Conservation (phyloP, 2,329 filamentous ascomycete genomes). For the Microthyrium microscopicum region DNA sequence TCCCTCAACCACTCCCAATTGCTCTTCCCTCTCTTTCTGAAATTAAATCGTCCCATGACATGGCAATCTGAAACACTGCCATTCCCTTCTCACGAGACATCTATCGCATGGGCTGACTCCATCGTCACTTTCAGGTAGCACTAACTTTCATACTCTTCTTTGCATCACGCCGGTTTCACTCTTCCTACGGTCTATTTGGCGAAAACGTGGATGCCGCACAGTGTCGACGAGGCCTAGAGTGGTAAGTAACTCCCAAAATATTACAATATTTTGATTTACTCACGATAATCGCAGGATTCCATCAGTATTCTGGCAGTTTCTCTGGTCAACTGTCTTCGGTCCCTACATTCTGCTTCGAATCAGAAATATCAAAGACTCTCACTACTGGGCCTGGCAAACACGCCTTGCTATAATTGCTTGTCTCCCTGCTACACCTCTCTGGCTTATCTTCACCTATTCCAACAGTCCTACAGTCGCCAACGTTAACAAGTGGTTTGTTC, state of each 20-base stretch:
- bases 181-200: slow-evolving; percentile 36
- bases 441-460: slow-evolving; percentile 41
- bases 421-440: slow-evolving; percentile 49
- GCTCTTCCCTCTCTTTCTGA: too few relatives aligned
- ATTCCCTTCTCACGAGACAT: too few relatives aligned
- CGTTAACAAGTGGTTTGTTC: slow-evolving; percentile 39
- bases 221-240: slow-evolving; percentile 44
- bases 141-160: slow-evolving; percentile 44
- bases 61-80: too few relatives aligned
- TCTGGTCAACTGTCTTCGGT: slow-evolving; percentile 46
- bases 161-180: slow-evolving; percentile 49
- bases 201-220: slow-evolving; percentile 26
- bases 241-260: slow-evolving; percentile 24
- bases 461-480: slow-evolving; percentile 33
- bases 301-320: slow-evolving; percentile 46
- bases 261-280: background rate
- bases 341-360: slow-evolving; percentile 46
- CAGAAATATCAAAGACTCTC: slow-evolving; percentile 44
- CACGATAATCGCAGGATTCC: slow-evolving; percentile 32
- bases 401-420: slow-evolving; percentile 31
- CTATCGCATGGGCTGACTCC: too few relatives aligned
- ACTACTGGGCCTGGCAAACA: slow-evolving; percentile 50
- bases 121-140: slow-evolving; percentile 33
- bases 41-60: too few relatives aligned
- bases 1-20: too few relatives aligned